phyloP scores from a whole-genome alignment of 352 stramenopile species.

The Pythium angustatum region DNA sequence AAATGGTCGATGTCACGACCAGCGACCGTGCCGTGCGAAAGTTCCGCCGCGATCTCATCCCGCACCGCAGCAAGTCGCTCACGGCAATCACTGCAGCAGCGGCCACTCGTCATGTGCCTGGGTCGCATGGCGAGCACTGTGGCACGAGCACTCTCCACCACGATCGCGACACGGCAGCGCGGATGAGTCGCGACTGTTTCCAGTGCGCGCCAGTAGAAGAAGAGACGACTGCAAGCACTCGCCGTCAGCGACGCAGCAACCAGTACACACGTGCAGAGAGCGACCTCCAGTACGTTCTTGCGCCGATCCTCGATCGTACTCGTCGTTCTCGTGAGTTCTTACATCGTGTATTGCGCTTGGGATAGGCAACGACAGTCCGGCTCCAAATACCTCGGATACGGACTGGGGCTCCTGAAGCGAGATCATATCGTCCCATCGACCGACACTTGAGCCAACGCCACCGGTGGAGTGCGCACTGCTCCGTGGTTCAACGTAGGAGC shows the following conservation, averaged over 20 bases:
- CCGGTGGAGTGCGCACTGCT: background rate
- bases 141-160: conserved; percentile 3
- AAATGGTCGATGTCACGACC: conserved; percentile 50
- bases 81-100: conserved; percentile 42
- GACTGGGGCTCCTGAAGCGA: conserved; percentile 76
- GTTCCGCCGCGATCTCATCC: conserved; percentile 67
- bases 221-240: background rate
- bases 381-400: conserved; percentile 77
- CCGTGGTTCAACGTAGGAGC: background rate
- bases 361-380: conserved; percentile 43
- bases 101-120: conserved; percentile 18
- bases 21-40: conserved; percentile 68
- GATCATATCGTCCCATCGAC: conserved; percentile 57
- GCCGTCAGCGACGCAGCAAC: conserved; percentile 8
- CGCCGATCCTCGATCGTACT: background rate
- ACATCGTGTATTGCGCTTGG: background rate
- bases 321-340: too few relatives aligned
- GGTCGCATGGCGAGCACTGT: conserved; percentile 27
- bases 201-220: conserved; percentile 37
- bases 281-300: conserved; percentile 2
- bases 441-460: conserved; percentile 20
- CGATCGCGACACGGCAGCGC: background rate
- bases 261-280: conserved; percentile 24
- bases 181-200: conserved; percentile 59
- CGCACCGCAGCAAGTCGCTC: conserved; percentile 49